These are phyloP conservation scores for Emmonsiellopsis sp. DNA, from an alignment of 2,329 filamentous ascomycete genomes.

Conservation along the genomic window DNA sequence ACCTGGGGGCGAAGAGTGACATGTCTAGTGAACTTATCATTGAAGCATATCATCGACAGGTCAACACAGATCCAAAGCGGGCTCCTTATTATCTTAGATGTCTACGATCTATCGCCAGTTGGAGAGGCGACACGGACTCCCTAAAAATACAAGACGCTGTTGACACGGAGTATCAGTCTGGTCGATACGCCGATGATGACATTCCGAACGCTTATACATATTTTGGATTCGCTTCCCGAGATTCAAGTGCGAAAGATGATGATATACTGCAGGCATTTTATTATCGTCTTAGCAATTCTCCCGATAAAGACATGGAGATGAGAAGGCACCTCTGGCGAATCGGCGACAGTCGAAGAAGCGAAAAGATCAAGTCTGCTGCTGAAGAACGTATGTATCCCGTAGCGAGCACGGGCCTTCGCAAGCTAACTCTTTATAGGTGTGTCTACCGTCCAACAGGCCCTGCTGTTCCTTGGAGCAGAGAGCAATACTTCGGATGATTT, in stretches of 20 bases:
- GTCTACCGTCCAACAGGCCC: conserved; percentile 55
- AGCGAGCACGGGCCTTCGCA: background rate
- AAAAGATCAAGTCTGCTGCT: conserved; percentile 49
- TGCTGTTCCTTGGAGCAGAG: conserved; percentile 51
- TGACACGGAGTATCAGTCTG: conserved; percentile 49
- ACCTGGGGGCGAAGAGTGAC: conserved; percentile 53
- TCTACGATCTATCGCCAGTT: conserved; percentile 50
- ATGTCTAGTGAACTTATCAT: conserved; percentile 54
- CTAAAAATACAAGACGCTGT: conserved; percentile 45
- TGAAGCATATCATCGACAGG: conserved; percentile 56
- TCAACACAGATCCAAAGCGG: conserved; percentile 45
- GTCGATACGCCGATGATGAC: conserved; percentile 49
- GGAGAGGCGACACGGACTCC: conserved; percentile 40
- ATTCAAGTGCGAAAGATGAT: conserved; percentile 44
- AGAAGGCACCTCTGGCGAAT: conserved; percentile 51
- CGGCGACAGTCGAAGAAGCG: conserved; percentile 49
- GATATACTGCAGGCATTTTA: conserved; percentile 55
- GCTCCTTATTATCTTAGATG: conserved; percentile 57
- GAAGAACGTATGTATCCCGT: conserved; percentile 38
- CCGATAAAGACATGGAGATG: conserved; percentile 45
- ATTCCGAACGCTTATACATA: conserved; percentile 50
- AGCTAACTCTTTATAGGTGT: conserved; percentile 31
- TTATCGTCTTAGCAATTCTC: conserved; percentile 48
- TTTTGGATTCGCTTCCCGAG: conserved; percentile 45
- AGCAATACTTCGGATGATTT: conserved; percentile 46